These are phyloP conservation scores for Kwoniella shandongensis DNA, from an alignment of 768 basidiomycete genomes.

Conservation along the genomic window DNA sequence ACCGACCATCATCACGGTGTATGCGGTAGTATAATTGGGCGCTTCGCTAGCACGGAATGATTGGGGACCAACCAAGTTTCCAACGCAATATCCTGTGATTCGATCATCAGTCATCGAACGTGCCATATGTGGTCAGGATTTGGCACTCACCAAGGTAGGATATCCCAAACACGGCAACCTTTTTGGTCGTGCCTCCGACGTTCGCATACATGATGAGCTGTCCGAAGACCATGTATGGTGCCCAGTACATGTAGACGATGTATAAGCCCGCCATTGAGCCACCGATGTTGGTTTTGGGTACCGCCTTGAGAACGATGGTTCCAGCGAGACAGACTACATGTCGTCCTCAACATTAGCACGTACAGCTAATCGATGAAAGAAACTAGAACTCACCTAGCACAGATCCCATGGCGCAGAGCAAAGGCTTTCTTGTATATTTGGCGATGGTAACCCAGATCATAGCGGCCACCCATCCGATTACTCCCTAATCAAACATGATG, in stretches of 20 bases:
- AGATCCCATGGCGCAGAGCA: conserved; percentile 30
- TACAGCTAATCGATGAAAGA: conserved; percentile 20
- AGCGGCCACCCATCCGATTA: conserved; percentile 35
- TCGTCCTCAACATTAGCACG: no score
- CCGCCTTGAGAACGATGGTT: conserved; percentile 35
- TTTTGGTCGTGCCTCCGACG: conserved; percentile 40
- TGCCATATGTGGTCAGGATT: conserved; percentile 9
- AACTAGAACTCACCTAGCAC: conserved; percentile 19
- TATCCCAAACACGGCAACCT: conserved; percentile 31
- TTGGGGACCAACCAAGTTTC: conserved; percentile 31
- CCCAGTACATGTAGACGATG: conserved; percentile 45
- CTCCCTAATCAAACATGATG: conserved; percentile 29
- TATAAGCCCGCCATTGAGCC: conserved; percentile 37
- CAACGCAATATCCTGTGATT: conserved; percentile 15
- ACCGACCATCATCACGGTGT: conserved; percentile 32
- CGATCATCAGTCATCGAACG: conserved; percentile 15
- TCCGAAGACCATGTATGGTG: conserved; percentile 32
- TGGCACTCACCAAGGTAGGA: conserved; percentile 37
- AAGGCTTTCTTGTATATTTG: conserved; percentile 27
- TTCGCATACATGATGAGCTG: conserved; percentile 32
- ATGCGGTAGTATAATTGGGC: conserved; percentile 33
- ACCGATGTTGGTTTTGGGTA: conserved; percentile 36
- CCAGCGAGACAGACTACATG: conserved; percentile 24
- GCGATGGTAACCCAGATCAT: conserved; percentile 34
- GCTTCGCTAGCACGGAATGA: conserved; percentile 36